A percentile compares a stretch with the other conserved stretches of the same genome.
These are phyloP conservation scores for Agastache rugosa DNA, from an alignment of 257 asterid genomes.

Conservation along the genomic window DNA sequence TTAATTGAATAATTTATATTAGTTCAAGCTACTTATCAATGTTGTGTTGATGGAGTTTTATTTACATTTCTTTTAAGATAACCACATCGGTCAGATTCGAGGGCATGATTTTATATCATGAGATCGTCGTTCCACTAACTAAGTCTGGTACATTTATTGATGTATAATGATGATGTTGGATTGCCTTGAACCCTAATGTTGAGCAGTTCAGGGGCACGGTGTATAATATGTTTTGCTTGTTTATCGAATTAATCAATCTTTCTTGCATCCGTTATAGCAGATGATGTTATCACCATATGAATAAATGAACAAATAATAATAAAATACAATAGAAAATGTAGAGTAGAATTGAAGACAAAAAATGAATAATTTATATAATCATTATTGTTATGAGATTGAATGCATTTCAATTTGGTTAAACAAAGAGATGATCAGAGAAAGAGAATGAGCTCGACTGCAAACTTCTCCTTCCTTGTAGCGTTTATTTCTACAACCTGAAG, in stretches of 20 bases:
- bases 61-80: not conserved
- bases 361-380: not conserved
- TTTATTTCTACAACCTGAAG: slow-evolving; percentile 80
- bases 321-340: not conserved
- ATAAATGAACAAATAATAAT: no score
- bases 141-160: not conserved
- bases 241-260: no score
- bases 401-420: not conserved
- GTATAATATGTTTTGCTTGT: no score
- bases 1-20: not conserved
- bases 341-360: not conserved
- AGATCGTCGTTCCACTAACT: not conserved
- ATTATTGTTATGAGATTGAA: not conserved
- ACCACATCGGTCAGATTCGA: not conserved
- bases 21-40: not conserved
- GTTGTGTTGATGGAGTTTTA: not conserved
- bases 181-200: no score
- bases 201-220: no score
- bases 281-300: no score
- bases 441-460: slow-evolving; percentile 74
- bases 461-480: slow-evolving; percentile 80
- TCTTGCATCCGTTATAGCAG: no score
- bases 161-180: not conserved
- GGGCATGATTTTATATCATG: not conserved
- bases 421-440: slow-evolving; percentile 47